Base-by-base conservation (phyloP, 495 filamentous ascomycete species). In the Staphylotrichum longicolle region DNA sequence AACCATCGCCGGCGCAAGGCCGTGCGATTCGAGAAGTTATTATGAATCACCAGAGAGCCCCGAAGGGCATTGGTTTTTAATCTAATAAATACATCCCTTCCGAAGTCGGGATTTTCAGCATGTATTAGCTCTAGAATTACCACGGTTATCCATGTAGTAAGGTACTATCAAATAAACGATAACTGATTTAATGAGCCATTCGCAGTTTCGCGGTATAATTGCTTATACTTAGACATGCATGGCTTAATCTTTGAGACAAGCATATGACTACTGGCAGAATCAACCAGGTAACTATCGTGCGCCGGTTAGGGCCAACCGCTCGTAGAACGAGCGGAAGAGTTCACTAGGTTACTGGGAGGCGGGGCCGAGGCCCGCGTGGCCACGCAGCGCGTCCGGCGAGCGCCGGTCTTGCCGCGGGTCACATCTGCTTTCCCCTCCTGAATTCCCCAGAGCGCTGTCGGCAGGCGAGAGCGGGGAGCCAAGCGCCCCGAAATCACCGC, bases 71-170 rank as follows among this genome's bases (percentile, higher is more conserved):
- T 85, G 81, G 80, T 84, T 83, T 84, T 85, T 85, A 82, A 84
- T 85, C 80, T 85, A 85, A 84, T 85, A 84, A 84, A 86, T 83
- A 85, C 80, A 83, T 75, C 80, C 80, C 82, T 85, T 79, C 80
- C 75, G 74, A 77, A 81, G 80, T 85, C 78, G 78, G 76, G 80
- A 76, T 83, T 84, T 85, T 85, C 77, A 48, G 80, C 80, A 86
- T 86, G 79, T 86, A 86, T 85, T 86, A 86, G 82, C 82, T 85
- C 80, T 86, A 86, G 82, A 86, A 86, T 86, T 86, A 86, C 82
- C 79, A 86, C 80, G 78, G 83, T 81, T 86, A 86, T 86, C 81
- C 80, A 86, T 79, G 81, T 86, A 85, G 80, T 82, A 83, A 83
- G 81, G 82, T 83, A 85, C 78, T 84, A 85, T 85, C 80, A 84